A percentile compares a stretch with the other conserved stretches of the same genome.
These are phyloP conservation scores for Heterobasidion occidentale DNA, from an alignment of 1,284 basidiomycete genomes.

Conservation along the genomic window DNA sequence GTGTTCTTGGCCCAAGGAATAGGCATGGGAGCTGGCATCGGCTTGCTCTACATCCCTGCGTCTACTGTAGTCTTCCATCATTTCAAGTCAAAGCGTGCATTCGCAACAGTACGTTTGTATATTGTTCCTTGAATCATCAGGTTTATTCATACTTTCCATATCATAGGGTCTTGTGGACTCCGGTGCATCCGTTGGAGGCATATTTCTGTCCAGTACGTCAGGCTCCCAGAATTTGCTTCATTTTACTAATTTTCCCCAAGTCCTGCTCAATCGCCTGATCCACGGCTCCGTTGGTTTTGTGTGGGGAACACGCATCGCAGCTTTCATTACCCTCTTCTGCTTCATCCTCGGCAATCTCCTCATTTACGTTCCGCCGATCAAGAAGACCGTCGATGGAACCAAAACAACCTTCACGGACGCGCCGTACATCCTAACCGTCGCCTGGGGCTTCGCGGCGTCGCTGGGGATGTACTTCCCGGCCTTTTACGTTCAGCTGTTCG, in stretches of 20 bases:
- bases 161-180: slow-evolving; percentile 15
- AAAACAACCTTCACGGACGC: slow-evolving; percentile 4
- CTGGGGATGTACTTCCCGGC: slow-evolving; percentile 19
- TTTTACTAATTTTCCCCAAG: neutral
- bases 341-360: slow-evolving; percentile 15
- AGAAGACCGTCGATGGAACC: neutral
- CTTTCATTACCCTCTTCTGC: slow-evolving; percentile 14
- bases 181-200: slow-evolving; percentile 13
- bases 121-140: neutral
- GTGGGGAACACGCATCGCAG: slow-evolving; percentile 15
- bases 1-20: slow-evolving; percentile 14
- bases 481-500: slow-evolving; percentile 22
- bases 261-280: slow-evolving; percentile 16
- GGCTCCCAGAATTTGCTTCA: neutral
- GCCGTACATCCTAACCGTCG: slow-evolving; percentile 15
- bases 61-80: slow-evolving; percentile 9
- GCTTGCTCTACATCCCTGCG: slow-evolving; percentile 12
- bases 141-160: neutral
- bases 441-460: slow-evolving; percentile 14
- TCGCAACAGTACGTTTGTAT: slow-evolving; percentile 1
- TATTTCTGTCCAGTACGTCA: slow-evolving; percentile 13
- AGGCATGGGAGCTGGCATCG: slow-evolving; percentile 13
- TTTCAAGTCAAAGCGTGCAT: slow-evolving; percentile 3
- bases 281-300: slow-evolving; percentile 15
- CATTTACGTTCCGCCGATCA: slow-evolving; percentile 10